These are phyloP conservation scores for Phytopythium cucurbitacearum DNA, from an alignment of 352 stramenopile species.

Conservation along the genomic window DNA sequence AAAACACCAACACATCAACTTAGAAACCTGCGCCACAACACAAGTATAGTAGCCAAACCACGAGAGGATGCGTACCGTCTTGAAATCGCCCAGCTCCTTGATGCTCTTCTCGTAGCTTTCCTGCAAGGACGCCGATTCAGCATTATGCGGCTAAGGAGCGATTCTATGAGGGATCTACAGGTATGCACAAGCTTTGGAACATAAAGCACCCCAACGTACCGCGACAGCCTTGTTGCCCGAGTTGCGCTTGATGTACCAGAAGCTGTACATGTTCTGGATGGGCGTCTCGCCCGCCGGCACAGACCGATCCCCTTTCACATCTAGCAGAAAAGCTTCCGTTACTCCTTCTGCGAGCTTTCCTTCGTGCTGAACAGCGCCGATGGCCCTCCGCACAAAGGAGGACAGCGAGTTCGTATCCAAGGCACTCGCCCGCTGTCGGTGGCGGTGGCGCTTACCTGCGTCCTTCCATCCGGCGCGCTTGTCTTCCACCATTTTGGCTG, in stretches of 20 bases:
- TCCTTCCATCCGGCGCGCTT: slow-evolving; percentile 35
- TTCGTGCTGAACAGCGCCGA: background rate
- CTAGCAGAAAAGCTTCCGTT: background rate
- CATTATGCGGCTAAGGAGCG: slow-evolving; percentile 3
- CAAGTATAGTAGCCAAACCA: background rate
- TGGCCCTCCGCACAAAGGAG: too few species aligned
- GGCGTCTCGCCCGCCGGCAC: slow-evolving; percentile 37
- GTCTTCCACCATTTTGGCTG: slow-evolving; percentile 36
- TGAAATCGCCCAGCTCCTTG: slow-evolving; percentile 91
- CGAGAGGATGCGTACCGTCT: slow-evolving; percentile 48
- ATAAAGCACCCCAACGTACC: slow-evolving; percentile 20
- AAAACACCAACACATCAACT: slow-evolving; percentile 4
- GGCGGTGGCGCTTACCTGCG: slow-evolving; percentile 7
- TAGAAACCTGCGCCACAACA: background rate
- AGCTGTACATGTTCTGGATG: slow-evolving; percentile 89
- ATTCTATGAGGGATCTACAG: slow-evolving; percentile 7
- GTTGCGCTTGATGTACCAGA: slow-evolving; percentile 89
- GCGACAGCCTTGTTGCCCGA: slow-evolving; percentile 70
- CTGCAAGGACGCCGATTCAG: slow-evolving; percentile 13
- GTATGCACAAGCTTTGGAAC: slow-evolving; percentile 2
- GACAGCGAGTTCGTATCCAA: too few species aligned
- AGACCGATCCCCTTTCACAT: background rate
- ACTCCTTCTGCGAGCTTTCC: background rate
- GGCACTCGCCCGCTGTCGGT: too few species aligned
- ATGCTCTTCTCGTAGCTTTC: slow-evolving; percentile 94